A percentile compares a stretch with the other conserved stretches of the same genome.
Conservation (phyloP, 768 basidiomycete species). For the Coprinellus micaceus region DNA sequence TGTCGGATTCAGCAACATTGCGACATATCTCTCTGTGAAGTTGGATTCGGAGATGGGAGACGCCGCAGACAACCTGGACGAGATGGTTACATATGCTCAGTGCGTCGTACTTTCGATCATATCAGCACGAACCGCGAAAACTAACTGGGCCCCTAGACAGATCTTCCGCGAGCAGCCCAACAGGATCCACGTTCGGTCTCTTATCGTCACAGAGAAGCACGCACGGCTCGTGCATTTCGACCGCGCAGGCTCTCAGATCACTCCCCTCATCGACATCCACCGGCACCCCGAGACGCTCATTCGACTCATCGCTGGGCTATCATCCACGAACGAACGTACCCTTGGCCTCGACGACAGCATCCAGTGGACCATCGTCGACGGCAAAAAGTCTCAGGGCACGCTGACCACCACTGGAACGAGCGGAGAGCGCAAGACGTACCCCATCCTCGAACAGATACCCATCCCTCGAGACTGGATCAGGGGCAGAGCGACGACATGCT, state of each 20-base stretch:
- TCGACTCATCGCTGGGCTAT: not conserved
- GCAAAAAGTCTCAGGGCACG: not conserved
- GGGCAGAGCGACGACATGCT: not conserved
- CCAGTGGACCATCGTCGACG: not conserved
- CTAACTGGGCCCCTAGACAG: not conserved
- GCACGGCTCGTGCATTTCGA: constrained; percentile 3
- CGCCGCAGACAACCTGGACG: not conserved
- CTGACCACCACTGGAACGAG: not conserved
- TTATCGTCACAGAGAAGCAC: not conserved
- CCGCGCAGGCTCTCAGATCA: not conserved
- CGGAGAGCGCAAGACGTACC: not conserved
- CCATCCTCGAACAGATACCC: not conserved
- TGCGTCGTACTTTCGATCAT: not conserved
- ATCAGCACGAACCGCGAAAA: too few species aligned
- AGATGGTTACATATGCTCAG: not conserved
- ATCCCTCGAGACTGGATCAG: not conserved
- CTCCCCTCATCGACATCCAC: not conserved
- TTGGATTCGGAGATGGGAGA: not conserved
- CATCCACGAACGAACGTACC: not conserved
- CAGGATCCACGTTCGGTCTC: not conserved
- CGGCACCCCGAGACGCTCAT: not conserved
- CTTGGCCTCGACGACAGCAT: not conserved
- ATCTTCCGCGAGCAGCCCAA: not conserved
- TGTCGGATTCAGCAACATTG: not conserved
- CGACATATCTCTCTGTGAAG: not conserved